A percentile compares a stretch with the other conserved stretches of the same genome.
These are phyloP conservation scores for Leishmania guyanensis DNA, from an alignment of 208 protist genomes.

Conservation along the genomic window DNA sequence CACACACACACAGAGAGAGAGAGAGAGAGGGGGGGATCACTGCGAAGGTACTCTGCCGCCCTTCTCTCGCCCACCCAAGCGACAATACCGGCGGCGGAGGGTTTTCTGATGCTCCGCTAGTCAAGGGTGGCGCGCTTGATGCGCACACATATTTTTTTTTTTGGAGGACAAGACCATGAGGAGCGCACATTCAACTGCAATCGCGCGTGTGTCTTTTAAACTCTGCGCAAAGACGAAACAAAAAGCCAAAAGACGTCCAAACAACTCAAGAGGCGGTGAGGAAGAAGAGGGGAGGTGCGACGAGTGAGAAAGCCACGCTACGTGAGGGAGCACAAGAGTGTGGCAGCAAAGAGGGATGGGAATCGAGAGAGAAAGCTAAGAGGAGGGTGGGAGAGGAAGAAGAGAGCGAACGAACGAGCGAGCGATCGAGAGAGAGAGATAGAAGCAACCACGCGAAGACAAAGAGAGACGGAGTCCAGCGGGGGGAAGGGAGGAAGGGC, in stretches of 20 bases:
- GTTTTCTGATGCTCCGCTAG: neutral
- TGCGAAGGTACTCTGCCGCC: neutral
- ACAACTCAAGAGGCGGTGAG: too few species aligned
- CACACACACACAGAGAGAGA: neutral
- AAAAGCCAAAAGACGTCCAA: too few species aligned
- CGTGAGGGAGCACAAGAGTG: too few species aligned
- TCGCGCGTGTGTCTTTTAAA: neutral
- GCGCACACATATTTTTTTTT: neutral
- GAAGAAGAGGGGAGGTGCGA: too few species aligned
- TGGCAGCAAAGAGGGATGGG: too few species aligned
- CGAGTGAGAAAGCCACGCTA: too few species aligned
- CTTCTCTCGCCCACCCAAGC: neutral
- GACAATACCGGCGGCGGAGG: neutral
- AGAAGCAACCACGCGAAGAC: neutral
- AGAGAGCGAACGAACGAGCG: neutral
- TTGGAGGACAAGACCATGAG: neutral
- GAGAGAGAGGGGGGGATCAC: too few species aligned
- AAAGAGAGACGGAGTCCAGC: neutral
- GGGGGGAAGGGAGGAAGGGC: neutral
- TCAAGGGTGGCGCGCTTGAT: neutral
- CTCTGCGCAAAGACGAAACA: too few species aligned
- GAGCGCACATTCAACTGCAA: neutral
- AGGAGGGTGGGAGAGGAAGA: too few species aligned
- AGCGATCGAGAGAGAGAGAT: neutral
- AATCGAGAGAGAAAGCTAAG: too few species aligned